Conservation (phyloP, 495 filamentous ascomycete species). For the Hypoxylon subgilvum region DNA sequence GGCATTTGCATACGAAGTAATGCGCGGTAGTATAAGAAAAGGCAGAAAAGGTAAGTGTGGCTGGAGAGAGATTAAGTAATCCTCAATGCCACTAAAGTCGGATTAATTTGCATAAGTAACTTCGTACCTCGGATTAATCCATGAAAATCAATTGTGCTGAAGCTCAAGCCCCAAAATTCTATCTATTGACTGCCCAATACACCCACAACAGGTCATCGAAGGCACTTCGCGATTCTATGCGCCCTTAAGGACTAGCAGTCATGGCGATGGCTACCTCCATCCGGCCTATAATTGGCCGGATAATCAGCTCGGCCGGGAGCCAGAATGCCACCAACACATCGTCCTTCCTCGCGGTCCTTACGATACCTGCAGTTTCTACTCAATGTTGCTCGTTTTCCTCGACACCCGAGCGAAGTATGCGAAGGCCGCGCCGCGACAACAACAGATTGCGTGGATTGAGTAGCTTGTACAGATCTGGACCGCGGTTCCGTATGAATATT, state of each 20-base stretch:
- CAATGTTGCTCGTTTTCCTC: slow-evolving; percentile 40
- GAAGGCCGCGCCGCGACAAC: slow-evolving; percentile 57
- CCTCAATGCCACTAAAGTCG: too few relatives aligned
- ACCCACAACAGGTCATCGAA: too few relatives aligned
- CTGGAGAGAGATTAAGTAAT: not conserved
- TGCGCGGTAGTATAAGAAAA: too few relatives aligned
- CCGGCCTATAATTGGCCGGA: slow-evolving; percentile 51
- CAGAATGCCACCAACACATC: slow-evolving; percentile 21
- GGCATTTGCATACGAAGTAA: not conserved
- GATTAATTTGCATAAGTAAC: slow-evolving; percentile 22
- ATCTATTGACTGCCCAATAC: too few relatives aligned
- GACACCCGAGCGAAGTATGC: slow-evolving; percentile 33
- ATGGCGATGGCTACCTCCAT: slow-evolving; percentile 55
- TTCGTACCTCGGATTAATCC: slow-evolving; percentile 28
- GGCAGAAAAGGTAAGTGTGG: not conserved
- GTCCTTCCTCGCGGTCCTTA: slow-evolving; percentile 14
- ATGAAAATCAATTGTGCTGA: slow-evolving; percentile 37
- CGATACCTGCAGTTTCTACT: slow-evolving; percentile 4
- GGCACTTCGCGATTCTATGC: too few relatives aligned
- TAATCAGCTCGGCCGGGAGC: slow-evolving; percentile 20
- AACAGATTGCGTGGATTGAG: slow-evolving; percentile 80
- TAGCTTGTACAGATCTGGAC: slow-evolving; percentile 76
- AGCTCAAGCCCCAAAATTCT: slow-evolving; percentile 1
- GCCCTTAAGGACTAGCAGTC: slow-evolving; percentile 1
- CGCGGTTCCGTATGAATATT: slow-evolving; percentile 69